phyloP scores from a whole-genome alignment of 306 rosid genomes.

The Sophora flavescens region DNA sequence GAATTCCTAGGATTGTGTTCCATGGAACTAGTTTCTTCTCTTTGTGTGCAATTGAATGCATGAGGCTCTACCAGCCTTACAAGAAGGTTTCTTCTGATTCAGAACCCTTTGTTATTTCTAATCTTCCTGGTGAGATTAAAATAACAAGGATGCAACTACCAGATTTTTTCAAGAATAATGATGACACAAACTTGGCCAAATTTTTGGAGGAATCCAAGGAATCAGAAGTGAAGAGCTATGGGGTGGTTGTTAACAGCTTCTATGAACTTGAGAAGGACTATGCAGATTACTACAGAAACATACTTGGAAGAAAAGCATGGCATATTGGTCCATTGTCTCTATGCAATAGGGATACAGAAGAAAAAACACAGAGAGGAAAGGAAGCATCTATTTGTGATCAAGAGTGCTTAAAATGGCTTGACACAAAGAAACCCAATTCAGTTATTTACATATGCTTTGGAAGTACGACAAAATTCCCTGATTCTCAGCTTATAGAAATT shows the following conservation, averaged over 20 bases:
- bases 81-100: slow-evolving; percentile 34
- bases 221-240: slow-evolving; percentile 47
- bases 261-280: slow-evolving; percentile 32
- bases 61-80: slow-evolving; percentile 43
- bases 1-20: slow-evolving; percentile 54
- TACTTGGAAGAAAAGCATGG: slow-evolving; percentile 53
- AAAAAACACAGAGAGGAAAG: no score
- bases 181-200: no score
- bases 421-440: no score
- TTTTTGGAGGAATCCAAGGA: neutral
- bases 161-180: neutral
- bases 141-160: slow-evolving; percentile 33
- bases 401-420: no score
- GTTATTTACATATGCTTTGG: no score
- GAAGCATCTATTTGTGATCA: no score
- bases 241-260: slow-evolving; percentile 52
- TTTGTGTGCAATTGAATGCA: neutral
- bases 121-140: slow-evolving; percentile 45
- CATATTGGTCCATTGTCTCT: slow-evolving; percentile 52
- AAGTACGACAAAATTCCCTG: no score
- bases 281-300: slow-evolving; percentile 17
- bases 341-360: neutral
- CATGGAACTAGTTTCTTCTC: slow-evolving; percentile 50
- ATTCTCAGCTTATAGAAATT: no score
- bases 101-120: slow-evolving; percentile 46